Base-by-base conservation (phyloP, 2,329 filamentous ascomycete species). In the Bipolaris bicolor region DNA sequence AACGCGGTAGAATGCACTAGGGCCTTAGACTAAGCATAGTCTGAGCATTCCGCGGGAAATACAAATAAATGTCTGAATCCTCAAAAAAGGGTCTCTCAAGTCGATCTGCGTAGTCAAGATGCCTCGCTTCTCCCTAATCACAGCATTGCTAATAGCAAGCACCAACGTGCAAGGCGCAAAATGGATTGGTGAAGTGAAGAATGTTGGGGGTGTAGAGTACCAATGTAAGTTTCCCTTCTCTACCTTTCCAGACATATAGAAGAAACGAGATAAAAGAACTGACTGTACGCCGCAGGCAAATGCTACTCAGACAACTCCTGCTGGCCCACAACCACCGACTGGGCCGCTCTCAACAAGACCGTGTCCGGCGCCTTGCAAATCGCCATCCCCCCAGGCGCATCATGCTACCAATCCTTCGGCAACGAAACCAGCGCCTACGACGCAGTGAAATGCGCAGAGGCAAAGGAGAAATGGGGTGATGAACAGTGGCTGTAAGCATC, bases 281-380 rank as follows among this genome's bases (percentile, higher is more conserved):
- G 20, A 20, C 3, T 20, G 20, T 20, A 20, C 20, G 20, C 20
- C 3, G 3, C 20, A 57, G 54, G 54, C 62, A 76, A 76, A 54
- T 76, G 73, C 57, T 76, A 75, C 56, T 69, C 67, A 0, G 71
- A 74, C 50, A 70, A 75, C 46, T 51, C 67, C 0, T 75, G 73
- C 58, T 76, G 71, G 70, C 73, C 73, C 2, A 67, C 63, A 3
- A 60, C 52, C 26, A 50, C 51, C 1, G 68, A 72, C 20, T 76
- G 72, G 72, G 53, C 44, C 1, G 53, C 52, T 6, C 59, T 76
- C 39, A 76, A 76, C 52, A 67, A 46, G 37, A 74, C 72, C 7
- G 67, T 74, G 13, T 59, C 48, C 20, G 71, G 71, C 5, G 60
- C 62, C n/a, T 51, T 76, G 22, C 61, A 68, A 41, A 52, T 66